Evolutionary conservation across 2,329 filamentous ascomycete species (phyloP).

Genomic region (Tolypocladium sp.): DNA sequence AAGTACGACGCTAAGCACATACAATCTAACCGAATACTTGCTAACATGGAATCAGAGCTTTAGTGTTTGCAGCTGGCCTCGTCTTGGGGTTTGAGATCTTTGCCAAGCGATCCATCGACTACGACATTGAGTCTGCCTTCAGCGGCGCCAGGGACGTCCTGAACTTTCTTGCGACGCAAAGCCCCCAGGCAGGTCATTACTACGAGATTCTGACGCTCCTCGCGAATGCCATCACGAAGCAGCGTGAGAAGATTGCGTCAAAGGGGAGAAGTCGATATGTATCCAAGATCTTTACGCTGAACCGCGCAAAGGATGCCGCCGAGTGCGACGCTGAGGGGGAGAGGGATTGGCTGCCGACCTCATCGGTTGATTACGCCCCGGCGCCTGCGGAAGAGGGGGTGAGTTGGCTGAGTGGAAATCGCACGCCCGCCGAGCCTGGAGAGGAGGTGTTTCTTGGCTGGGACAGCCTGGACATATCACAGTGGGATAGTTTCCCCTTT

Average conservation of each 20-base stretch:
- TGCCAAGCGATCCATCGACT: constrained; percentile 33
- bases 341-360: neutral
- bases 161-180: constrained; percentile 34
- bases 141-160: constrained; percentile 39
- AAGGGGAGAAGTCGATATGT: constrained; percentile 17
- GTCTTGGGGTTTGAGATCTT: constrained; percentile 49
- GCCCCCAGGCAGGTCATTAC: constrained; percentile 49
- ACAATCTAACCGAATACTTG: neutral
- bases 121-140: constrained; percentile 39
- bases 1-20: constrained; percentile 32
- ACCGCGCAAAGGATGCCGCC: neutral
- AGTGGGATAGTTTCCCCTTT: constrained; percentile 23
- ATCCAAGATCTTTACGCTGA: constrained; percentile 14
- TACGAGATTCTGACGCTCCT: constrained; percentile 42
- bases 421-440: neutral
- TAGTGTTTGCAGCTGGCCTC: constrained; percentile 47
- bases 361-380: neutral
- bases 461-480: constrained; percentile 19
- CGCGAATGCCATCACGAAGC: constrained; percentile 32
- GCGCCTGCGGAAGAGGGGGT: constrained; percentile 2
- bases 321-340: neutral
- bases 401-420: constrained; percentile 4
- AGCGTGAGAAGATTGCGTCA: constrained; percentile 17
- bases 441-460: constrained; percentile 14
- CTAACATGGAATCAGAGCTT: constrained; percentile 25